A percentile compares a stretch with the other conserved stretches of the same genome.
Evolutionary conservation across 83 land plant genomes (phyloP).

Genomic region (Picea mariana): DNA sequence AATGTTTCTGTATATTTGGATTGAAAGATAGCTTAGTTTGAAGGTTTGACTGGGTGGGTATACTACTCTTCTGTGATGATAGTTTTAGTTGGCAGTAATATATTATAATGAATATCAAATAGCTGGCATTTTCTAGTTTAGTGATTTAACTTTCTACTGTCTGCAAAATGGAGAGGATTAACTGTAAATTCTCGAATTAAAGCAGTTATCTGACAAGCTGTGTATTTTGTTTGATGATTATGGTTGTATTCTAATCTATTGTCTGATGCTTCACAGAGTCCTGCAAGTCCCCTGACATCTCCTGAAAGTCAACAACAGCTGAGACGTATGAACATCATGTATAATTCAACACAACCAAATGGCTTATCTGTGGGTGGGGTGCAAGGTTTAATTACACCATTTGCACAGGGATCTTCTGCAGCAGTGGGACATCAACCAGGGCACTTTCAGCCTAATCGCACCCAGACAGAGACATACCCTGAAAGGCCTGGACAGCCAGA

Average conservation of each 20-base stretch:
- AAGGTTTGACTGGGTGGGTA: background rate
- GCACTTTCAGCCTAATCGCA: background rate
- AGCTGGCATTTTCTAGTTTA: background rate
- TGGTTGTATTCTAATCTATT: background rate
- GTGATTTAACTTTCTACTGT: conserved; percentile 4
- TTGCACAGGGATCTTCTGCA: conserved; percentile 3
- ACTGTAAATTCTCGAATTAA: background rate
- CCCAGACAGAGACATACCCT: conserved; percentile 14
- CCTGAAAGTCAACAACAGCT: conserved; percentile 15
- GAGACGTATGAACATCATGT: background rate
- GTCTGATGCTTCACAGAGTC: background rate
- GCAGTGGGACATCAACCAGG: conserved; percentile 5
- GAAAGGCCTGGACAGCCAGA: conserved; percentile 6
- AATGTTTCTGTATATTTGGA: background rate
- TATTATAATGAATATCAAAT: background rate
- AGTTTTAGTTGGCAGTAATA: background rate
- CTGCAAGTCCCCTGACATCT: conserved; percentile 4
- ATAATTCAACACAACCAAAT: background rate
- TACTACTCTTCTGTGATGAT: background rate
- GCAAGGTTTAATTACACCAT: conserved; percentile 3
- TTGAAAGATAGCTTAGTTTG: background rate
- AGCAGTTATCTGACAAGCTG: background rate
- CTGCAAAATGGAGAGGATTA: background rate
- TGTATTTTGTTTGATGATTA: background rate
- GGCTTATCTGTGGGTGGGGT: background rate